Conservation (phyloP, 2,329 filamentous ascomycete genomes). For the Rhynchosporium secalis region DNA sequence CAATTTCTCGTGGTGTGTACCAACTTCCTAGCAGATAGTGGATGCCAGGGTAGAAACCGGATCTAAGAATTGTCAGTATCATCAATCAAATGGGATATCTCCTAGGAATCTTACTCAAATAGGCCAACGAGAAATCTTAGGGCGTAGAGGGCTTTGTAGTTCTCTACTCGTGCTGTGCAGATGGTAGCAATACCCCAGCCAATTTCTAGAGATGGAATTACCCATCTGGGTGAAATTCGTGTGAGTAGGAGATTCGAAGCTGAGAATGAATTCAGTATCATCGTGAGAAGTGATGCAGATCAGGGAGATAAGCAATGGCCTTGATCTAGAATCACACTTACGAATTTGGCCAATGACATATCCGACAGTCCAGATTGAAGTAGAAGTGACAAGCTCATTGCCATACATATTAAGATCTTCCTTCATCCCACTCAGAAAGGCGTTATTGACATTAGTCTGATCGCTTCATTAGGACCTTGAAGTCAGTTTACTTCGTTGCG, state of each 20-base stretch:
- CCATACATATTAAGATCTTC: constrained; percentile 48
- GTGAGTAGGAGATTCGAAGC: constrained; percentile 53
- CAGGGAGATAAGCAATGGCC: too few species aligned
- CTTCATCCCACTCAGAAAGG: constrained; percentile 44
- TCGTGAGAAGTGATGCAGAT: neutral
- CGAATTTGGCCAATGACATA: constrained; percentile 53
- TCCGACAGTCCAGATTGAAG: constrained; percentile 52
- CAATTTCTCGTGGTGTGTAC: constrained; percentile 45
- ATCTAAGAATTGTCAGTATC: constrained; percentile 16
- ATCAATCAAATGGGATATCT: constrained; percentile 21
- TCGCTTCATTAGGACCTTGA: constrained; percentile 25
- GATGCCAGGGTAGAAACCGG: constrained; percentile 50
- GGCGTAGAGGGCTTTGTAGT: constrained; percentile 40
- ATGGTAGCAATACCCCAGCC: constrained; percentile 32
- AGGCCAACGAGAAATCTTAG: constrained; percentile 42
- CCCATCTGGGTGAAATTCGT: constrained; percentile 42
- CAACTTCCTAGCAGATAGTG: constrained; percentile 59
- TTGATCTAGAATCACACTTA: neutral
- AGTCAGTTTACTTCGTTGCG: too few species aligned
- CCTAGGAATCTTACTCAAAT: constrained; percentile 34
- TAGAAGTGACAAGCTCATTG: constrained; percentile 53
- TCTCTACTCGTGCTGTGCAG: constrained; percentile 36
- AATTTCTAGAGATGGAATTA: constrained; percentile 36
- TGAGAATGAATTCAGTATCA: neutral
- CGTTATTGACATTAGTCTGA: constrained; percentile 37